Conservation (phyloP, 2,329 filamentous ascomycete species). For the Cadophora gregata region DNA sequence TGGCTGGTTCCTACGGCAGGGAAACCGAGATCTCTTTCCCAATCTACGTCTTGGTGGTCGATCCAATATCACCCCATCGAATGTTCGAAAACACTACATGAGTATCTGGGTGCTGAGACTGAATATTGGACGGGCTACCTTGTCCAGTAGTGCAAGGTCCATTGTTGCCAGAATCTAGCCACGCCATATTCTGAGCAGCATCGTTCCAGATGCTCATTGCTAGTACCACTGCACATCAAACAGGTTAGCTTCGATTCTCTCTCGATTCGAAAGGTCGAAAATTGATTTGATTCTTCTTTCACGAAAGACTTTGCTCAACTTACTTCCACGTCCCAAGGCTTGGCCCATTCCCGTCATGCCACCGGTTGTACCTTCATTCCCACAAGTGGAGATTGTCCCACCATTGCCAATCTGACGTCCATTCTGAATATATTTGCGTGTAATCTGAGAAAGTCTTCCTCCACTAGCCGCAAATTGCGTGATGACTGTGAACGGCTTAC, state of each 20-base stretch:
- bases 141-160: slow-evolving; percentile 61
- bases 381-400: slow-evolving; percentile 59
- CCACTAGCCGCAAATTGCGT: slow-evolving; percentile 58
- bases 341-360: slow-evolving; percentile 60
- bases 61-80: slow-evolving; percentile 64
- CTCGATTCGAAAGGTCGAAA: neutral
- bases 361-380: slow-evolving; percentile 49
- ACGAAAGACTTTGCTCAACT: slow-evolving; percentile 6
- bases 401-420: slow-evolving; percentile 57
- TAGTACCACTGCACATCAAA: slow-evolving; percentile 57
- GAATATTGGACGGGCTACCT: slow-evolving; percentile 57
- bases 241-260: neutral
- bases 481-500: slow-evolving; percentile 53
- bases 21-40: neutral
- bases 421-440: slow-evolving; percentile 56
- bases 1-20: too few relatives aligned
- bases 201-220: slow-evolving; percentile 63
- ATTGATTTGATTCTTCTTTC: neutral
- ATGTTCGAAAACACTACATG: slow-evolving; percentile 63
- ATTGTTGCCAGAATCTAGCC: slow-evolving; percentile 59
- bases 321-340: slow-evolving; percentile 54
- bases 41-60: slow-evolving; percentile 46
- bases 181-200: slow-evolving; percentile 70
- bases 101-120: slow-evolving; percentile 53
- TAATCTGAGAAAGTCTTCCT: slow-evolving; percentile 52